A percentile compares a stretch with the other conserved stretches of the same genome.
Evolutionary conservation across 352 stramenopile species (phyloP).

Genomic region (Globisporangium alternatum): DNA sequence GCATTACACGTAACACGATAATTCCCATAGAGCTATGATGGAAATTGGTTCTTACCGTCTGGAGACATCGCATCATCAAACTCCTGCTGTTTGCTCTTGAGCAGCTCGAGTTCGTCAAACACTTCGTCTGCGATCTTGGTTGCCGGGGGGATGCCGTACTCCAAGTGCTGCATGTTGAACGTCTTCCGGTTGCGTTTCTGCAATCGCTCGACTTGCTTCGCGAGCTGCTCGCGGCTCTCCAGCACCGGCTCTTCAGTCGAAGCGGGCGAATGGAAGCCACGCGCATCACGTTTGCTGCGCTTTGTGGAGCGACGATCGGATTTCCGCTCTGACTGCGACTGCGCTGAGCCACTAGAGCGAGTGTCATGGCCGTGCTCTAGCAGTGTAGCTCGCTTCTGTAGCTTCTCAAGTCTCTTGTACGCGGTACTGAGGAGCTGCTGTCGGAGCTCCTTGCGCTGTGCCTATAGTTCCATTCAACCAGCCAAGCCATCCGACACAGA

Average conservation of each 20-base stretch:
- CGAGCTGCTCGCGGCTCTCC: conserved; percentile 14
- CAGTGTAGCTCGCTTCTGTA: conserved; percentile 19
- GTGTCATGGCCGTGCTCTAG: background rate
- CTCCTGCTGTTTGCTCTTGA: conserved; percentile 16
- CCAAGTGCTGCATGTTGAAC: conserved; percentile 66
- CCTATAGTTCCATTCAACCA: conserved; percentile 6
- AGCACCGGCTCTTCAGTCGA: background rate
- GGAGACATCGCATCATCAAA: background rate
- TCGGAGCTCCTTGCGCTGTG: conserved; percentile 26
- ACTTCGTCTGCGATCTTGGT: conserved; percentile 42
- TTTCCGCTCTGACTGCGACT: background rate
- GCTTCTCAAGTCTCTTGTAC: conserved; percentile 16
- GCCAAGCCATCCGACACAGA: background rate
- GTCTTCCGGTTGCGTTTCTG: conserved; percentile 25
- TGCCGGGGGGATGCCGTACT: conserved; percentile 32
- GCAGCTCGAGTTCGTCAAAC: conserved; percentile 19
- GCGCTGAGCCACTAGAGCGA: background rate
- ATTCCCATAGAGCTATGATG: background rate
- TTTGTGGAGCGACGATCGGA: background rate
- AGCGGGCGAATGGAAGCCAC: background rate
- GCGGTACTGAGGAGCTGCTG: conserved; percentile 22
- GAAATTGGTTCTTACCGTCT: background rate
- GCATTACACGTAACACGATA: too few relatives aligned
- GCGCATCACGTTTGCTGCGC: too few relatives aligned
- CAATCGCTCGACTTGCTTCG: conserved; percentile 25